These are phyloP conservation scores for Pichia eremophila DNA, from an alignment of 805 yeast genomes.

Conservation along the genomic window DNA sequence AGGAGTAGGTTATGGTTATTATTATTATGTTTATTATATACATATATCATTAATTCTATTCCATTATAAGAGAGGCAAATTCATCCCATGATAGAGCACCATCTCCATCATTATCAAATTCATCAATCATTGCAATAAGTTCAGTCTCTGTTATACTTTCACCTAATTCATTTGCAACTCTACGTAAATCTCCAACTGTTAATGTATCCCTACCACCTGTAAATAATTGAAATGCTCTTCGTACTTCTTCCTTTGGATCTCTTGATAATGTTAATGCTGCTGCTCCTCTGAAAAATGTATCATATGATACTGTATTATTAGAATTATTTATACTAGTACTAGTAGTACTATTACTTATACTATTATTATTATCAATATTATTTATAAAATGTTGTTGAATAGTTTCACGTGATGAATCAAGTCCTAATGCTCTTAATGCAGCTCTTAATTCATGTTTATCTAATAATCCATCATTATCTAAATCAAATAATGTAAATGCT, in stretches of 20 bases:
- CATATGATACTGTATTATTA: slow-evolving; percentile 36
- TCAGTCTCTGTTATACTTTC: slow-evolving; percentile 91
- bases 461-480: slow-evolving; percentile 81
- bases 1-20: not conserved
- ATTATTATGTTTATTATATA: not conserved
- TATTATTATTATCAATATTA: too few relatives aligned
- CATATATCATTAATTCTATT: too few relatives aligned
- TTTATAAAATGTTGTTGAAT: slow-evolving; percentile 25
- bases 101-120: slow-evolving; percentile 91
- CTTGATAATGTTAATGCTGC: slow-evolving; percentile 76
- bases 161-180: slow-evolving; percentile 88
- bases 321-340: not conserved
- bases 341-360: too few relatives aligned
- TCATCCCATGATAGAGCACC: slow-evolving; percentile 91
- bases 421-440: slow-evolving; percentile 89
- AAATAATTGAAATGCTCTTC: slow-evolving; percentile 79
- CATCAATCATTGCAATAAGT: slow-evolving; percentile 92
- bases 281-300: slow-evolving; percentile 72
- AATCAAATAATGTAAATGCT: slow-evolving; percentile 85
- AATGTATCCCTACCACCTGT: slow-evolving; percentile 86
- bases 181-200: slow-evolving; percentile 67
- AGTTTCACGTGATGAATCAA: slow-evolving; percentile 68
- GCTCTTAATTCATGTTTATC: slow-evolving; percentile 93
- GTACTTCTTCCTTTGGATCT: slow-evolving; percentile 89
- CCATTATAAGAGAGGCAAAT: slow-evolving; percentile 4